Percentiles rank a stretch among this genome's conserved stretches.
Evolutionary conservation across 2,329 filamentous ascomycete species (phyloP).

Genomic region (Triangularia setosa): DNA sequence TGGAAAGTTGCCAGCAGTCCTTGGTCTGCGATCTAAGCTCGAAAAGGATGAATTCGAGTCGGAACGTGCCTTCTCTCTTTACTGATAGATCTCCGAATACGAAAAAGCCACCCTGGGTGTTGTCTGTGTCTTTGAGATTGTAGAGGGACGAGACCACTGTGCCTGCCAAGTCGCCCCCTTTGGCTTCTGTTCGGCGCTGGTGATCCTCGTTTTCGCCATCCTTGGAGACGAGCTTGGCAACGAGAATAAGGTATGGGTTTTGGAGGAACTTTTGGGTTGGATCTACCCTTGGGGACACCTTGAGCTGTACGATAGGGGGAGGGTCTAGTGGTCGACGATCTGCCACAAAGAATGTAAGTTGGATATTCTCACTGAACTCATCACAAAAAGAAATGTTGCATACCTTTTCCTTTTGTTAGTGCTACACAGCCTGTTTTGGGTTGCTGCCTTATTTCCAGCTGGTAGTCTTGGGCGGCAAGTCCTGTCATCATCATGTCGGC

Average conservation of each 20-base stretch:
- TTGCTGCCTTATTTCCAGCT: constrained; percentile 55
- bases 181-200: constrained; percentile 33
- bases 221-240: constrained; percentile 37
- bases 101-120: constrained; percentile 78
- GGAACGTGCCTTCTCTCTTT: constrained; percentile 66
- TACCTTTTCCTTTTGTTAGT: constrained; percentile 72
- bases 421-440: constrained; percentile 65
- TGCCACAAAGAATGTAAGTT: constrained; percentile 31
- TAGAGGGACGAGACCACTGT: constrained; percentile 78
- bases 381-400: constrained; percentile 13
- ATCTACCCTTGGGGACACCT: constrained; percentile 44
- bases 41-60: constrained; percentile 73
- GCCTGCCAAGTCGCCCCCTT: constrained; percentile 61
- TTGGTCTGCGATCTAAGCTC: constrained; percentile 51
- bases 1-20: constrained; percentile 35
- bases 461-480: constrained; percentile 26
- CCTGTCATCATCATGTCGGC: constrained; percentile 13
- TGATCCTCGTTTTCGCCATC: constrained; percentile 40
- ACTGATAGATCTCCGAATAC: constrained; percentile 88
- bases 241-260: constrained; percentile 53
- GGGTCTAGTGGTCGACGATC: constrained; percentile 86
- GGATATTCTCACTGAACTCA: not conserved
- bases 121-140: constrained; percentile 72
- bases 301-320: constrained; percentile 75
- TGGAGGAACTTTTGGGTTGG: constrained; percentile 46